Evolutionary conservation across 176 grass and related monocot genomes (phyloP), one percentile per base, ranked within the genome.

Genomic region (Rhynchospora tenuis): DNA sequence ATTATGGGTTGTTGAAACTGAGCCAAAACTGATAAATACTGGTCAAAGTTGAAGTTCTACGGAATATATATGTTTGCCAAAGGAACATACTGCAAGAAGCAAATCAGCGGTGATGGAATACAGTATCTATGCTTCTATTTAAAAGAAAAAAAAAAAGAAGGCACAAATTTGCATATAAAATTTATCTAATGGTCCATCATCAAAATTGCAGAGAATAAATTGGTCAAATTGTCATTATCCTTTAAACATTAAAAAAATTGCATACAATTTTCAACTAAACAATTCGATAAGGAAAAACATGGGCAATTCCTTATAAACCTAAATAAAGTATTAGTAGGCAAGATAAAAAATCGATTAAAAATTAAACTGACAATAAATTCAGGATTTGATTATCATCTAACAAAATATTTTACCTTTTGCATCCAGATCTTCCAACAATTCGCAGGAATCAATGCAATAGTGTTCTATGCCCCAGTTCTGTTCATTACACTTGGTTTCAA

Each of bases 381-480:
- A 47, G 43, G 5, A 9, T 77, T 81, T 14, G 46, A 63, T 81
- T 23, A 62, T 46, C 29, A 81, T 81, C 23, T 59, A 46, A 45
- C 26, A 38, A 38, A 19, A 11, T 81, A 27, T 64, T 24, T 54
- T 61, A 81, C 12, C 33, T 24, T 38, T 55, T 82, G 22, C 24
- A 38, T 54, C 47, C 86, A 89, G 94, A 87, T 94, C 77, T 97
- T 97, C 87, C 94, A 97, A 75, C 94, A 97, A 86, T 91, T 92
- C 72, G 92, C 94, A 0, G 94, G 94, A 1, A 97, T 97, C 88
- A 97, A 97, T 61, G 92, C 94, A 66, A 97, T 97, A 92, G 94
- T 97, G 92, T 97, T 97, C 92, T 97, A 97, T 87, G 94, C 94
- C 20, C 92, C 94, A 2, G 94, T 97, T 44, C 89, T 97, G 19